Evolutionary conservation across 2,329 filamentous ascomycete genomes (phyloP).

Genomic region (Nothopassalora personata): DNA sequence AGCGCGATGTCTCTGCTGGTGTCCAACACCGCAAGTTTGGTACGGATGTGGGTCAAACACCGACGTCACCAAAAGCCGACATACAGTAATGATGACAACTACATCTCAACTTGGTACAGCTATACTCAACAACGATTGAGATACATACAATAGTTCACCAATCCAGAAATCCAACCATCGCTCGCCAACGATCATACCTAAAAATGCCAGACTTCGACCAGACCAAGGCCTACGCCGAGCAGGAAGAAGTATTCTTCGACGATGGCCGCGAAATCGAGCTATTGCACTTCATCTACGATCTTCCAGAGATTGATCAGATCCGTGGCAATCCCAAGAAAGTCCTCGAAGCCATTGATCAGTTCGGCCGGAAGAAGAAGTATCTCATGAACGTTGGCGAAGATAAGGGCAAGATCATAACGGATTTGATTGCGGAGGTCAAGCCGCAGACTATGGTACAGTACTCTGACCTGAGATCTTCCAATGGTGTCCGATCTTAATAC

Average conservation of each 20-base stretch:
- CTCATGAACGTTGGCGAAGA: conserved; percentile 75
- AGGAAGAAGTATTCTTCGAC: conserved; percentile 49
- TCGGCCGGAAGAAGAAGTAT: conserved; percentile 58
- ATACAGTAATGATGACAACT: background rate
- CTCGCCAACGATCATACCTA: background rate
- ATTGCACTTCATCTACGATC: conserved; percentile 61
- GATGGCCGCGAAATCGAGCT: conserved; percentile 71
- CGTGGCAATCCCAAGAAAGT: conserved; percentile 60
- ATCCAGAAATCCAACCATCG: background rate
- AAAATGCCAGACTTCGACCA: conserved; percentile 34
- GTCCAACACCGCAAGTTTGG: background rate
- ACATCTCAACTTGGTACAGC: background rate
- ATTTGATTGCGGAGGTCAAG: conserved; percentile 62
- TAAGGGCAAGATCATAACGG: conserved; percentile 66
- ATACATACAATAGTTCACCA: background rate
- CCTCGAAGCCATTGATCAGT: conserved; percentile 66
- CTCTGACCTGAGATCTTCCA: background rate
- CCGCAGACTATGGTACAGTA: conserved; percentile 54
- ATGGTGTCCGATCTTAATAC: background rate
- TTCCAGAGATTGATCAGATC: conserved; percentile 57
- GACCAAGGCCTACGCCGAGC: conserved; percentile 44
- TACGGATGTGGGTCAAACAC: conserved; percentile 1
- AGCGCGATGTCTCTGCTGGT: no score
- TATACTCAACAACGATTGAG: background rate
- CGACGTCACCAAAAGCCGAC: background rate